phyloP scores from a whole-genome alignment of 352 stramenopile species.

The Achlya hypogyna region DNA sequence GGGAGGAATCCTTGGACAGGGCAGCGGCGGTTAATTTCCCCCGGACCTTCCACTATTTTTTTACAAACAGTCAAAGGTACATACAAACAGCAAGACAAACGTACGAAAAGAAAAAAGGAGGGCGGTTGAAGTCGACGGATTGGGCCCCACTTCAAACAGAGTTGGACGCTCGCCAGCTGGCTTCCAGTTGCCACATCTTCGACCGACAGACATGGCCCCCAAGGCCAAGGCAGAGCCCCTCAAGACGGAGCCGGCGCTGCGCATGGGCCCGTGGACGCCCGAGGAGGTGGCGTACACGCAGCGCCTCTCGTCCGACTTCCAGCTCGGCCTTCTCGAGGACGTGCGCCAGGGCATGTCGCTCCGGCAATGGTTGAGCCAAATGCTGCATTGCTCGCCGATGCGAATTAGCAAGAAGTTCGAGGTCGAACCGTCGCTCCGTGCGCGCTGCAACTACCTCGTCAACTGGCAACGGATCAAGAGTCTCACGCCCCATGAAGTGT shows the following conservation, averaged over 20 bases:
- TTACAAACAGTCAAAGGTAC: background rate
- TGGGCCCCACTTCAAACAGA: background rate
- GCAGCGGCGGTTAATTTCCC: background rate
- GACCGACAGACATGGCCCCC: background rate
- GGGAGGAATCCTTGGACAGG: too few species aligned
- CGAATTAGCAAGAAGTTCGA: constrained; percentile 21
- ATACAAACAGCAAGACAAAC: constrained; percentile 7
- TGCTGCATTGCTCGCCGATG: constrained; percentile 18
- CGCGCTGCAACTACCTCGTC: constrained; percentile 4
- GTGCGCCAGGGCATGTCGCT: constrained; percentile 17
- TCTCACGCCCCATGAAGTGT: constrained; percentile 5
- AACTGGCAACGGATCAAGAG: constrained; percentile 19
- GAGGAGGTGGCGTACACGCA: constrained; percentile 14
- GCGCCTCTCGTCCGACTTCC: constrained; percentile 15
- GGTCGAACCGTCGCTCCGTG: constrained; percentile 2
- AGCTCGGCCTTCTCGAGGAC: constrained; percentile 6
- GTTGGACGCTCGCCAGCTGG: background rate
- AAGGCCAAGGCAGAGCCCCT: background rate
- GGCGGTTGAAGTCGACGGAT: constrained; percentile 11
- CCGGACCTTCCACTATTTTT: background rate
- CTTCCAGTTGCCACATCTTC: background rate
- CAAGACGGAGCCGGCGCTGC: background rate
- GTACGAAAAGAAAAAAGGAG: background rate
- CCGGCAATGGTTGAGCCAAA: constrained; percentile 16
- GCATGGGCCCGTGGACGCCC: constrained; percentile 13